A percentile compares a stretch with the other conserved stretches of the same genome.
These are phyloP conservation scores for Bipolaris cookei DNA, from an alignment of 2,329 filamentous ascomycete genomes.

Conservation along the genomic window DNA sequence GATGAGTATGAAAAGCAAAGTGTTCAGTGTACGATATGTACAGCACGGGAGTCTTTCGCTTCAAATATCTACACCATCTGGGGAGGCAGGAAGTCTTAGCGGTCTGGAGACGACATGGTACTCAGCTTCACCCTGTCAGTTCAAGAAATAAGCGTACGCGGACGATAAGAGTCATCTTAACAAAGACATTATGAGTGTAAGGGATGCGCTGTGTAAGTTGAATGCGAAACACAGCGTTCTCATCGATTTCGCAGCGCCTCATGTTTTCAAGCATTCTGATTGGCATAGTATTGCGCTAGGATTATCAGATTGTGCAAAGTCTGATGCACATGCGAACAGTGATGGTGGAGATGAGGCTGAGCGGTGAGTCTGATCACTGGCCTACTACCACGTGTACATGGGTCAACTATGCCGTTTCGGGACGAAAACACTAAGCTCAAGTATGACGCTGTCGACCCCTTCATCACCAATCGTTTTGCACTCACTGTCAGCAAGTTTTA, in stretches of 20 bases:
- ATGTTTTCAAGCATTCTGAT: not conserved
- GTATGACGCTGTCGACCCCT: not conserved
- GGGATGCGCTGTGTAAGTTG: not conserved
- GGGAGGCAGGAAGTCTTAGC: not conserved
- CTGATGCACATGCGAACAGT: conserved; percentile 1
- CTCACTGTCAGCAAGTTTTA: not conserved
- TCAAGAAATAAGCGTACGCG: not conserved
- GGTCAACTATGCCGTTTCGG: conserved; percentile 2
- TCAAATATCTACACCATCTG: conserved; percentile 1
- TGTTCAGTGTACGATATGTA: not conserved
- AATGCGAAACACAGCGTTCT: conserved; percentile 8
- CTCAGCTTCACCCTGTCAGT: conserved; percentile 2
- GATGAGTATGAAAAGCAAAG: not conserved
- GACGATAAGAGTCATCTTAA: conserved; percentile 12
- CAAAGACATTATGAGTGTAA: not conserved
- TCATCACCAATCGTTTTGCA: conserved; percentile 1
- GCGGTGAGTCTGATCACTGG: conserved; percentile 16
- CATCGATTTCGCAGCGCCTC: conserved; percentile 2
- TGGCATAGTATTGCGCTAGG: not conserved
- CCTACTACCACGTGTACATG: conserved; percentile 12
- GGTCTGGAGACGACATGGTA: conserved; percentile 1
- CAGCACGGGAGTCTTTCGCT: not conserved
- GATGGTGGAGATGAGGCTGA: conserved; percentile 13
- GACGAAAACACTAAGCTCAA: not conserved
- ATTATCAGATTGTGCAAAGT: not conserved